Percentiles rank a stretch among this genome's conserved stretches.
These are phyloP conservation scores for Primulina eburnea DNA, from an alignment of 257 asterid genomes.

Conservation along the genomic window DNA sequence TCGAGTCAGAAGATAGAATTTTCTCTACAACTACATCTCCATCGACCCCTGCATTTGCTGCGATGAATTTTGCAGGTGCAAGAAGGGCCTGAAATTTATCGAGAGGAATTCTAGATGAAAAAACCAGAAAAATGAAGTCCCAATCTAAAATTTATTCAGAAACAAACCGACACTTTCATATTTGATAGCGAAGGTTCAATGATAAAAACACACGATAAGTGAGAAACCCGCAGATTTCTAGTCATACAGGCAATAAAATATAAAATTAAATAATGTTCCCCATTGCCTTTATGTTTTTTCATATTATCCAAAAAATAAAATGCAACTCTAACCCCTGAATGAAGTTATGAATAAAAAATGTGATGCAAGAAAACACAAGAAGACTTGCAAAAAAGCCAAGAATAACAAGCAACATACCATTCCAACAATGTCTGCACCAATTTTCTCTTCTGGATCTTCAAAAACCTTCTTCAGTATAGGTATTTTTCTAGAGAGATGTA, in stretches of 20 bases:
- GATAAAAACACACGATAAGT: neutral
- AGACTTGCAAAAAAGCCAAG: neutral
- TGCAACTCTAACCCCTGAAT: neutral
- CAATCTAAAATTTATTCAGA: neutral
- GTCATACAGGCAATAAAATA: neutral
- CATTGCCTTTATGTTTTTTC: neutral
- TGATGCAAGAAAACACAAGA: neutral
- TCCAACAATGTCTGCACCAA: slow-evolving; percentile 87
- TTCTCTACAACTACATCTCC: slow-evolving; percentile 73
- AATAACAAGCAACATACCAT: slow-evolving; percentile 42
- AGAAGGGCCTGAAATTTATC: slow-evolving; percentile 78
- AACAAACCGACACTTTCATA: neutral
- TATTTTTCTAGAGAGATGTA: slow-evolving; percentile 79
- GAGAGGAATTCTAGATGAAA: slow-evolving; percentile 8
- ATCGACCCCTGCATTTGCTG: slow-evolving; percentile 86
- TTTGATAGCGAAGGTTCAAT: neutral
- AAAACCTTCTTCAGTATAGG: slow-evolving; percentile 52
- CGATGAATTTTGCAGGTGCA: slow-evolving; percentile 84
- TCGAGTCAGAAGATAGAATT: slow-evolving; percentile 45
- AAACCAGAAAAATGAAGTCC: neutral
- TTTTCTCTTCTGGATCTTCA: slow-evolving; percentile 72
- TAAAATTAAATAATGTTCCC: neutral
- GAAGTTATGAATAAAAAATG: neutral
- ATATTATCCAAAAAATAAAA: neutral
- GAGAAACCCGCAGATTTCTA: neutral